Base-by-base conservation (phyloP, 495 filamentous ascomycete genomes). In the Neurospora sp. region DNA sequence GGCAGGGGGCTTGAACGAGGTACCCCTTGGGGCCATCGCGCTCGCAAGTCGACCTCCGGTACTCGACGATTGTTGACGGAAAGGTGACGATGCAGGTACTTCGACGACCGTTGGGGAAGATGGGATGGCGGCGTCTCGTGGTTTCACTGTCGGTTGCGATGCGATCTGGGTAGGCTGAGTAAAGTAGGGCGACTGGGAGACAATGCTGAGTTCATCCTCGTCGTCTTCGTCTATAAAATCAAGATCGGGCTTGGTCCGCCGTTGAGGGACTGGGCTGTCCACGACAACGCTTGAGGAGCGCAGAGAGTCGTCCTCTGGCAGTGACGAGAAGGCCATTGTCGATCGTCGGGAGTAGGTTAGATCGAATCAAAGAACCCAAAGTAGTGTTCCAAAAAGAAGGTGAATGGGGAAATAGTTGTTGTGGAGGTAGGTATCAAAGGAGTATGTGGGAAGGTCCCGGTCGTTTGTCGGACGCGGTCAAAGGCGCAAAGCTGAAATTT, bases 71-170 rank as follows among this genome's bases (percentile, higher is more conserved):
- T 5, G 91, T 86, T 66, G 74, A 77, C 35, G 82, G 76, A 66
- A 81, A 84, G 89, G 92, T 4, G 92, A 94, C 40, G 92, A 94
- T 16, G 90, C 91, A 59, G 88, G 88, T 3, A 97, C 94, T 78
- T 95, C 93, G 40, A 97, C 86, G 12, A 89, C 79, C 3, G 90
- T 85, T 44, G 6, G 78, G 75, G 74, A 83, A 77, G 61, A 69
- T 61, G 75, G 12, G 42, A 27, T 35, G 31, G 72, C 72, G 75
- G 70, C 27, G 75, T 68, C 72, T 31, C 38, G 69, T 35, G 70
- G 70, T 31, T 75, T 74, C 18, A 76, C 53, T 2, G 71, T 46
- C 7, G 74, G 75, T 9, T 69, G 75, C 0, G 76, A 75, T 9
- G 91, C 77, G 14, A 93, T 84, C 73, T 96, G 93, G 0, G 93